Percentiles rank a stretch among this genome's conserved stretches.
Evolutionary conservation across 2,329 filamentous ascomycete species (phyloP).

Genomic region (Neoarthrinium moseri): DNA sequence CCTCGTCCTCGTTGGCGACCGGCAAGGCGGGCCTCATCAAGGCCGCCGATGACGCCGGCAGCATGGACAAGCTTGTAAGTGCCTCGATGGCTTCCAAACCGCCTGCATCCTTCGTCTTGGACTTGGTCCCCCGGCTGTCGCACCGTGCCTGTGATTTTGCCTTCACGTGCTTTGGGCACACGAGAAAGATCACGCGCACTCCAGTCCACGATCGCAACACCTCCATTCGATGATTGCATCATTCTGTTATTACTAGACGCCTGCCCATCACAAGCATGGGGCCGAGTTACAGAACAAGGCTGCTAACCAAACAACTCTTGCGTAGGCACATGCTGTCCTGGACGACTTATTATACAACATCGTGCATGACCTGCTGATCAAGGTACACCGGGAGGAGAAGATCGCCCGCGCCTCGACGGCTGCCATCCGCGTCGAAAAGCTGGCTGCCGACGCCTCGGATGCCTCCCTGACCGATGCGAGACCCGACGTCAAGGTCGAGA

Average conservation of each 20-base stretch:
- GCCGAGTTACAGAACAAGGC: constrained; percentile 2
- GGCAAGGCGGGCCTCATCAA: constrained; percentile 59
- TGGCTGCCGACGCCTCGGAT: constrained; percentile 55
- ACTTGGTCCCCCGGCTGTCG: too few species aligned
- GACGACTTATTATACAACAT: constrained; percentile 77
- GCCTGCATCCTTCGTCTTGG: neutral
- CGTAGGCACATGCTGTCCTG: constrained; percentile 63
- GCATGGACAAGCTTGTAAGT: constrained; percentile 61
- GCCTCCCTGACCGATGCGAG: constrained; percentile 50
- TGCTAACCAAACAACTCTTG: constrained; percentile 6
- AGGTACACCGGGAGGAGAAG: constrained; percentile 78
- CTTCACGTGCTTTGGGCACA: too few species aligned
- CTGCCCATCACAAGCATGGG: constrained; percentile 6
- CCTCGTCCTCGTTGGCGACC: constrained; percentile 28
- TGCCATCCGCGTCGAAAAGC: constrained; percentile 62
- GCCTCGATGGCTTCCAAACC: too few species aligned
- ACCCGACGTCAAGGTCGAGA: constrained; percentile 60
- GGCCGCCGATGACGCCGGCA: constrained; percentile 48
- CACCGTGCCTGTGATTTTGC: too few species aligned
- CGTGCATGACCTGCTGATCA: constrained; percentile 71
- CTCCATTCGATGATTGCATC: too few species aligned
- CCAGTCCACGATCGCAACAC: too few species aligned
- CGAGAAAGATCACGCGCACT: too few species aligned
- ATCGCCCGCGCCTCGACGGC: constrained; percentile 66
- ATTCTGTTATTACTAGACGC: too few species aligned